Percentiles rank a stretch among this genome's conserved stretches.
phyloP scores from a whole-genome alignment of 331 rosid species.

The Stylosanthes scabra region DNA sequence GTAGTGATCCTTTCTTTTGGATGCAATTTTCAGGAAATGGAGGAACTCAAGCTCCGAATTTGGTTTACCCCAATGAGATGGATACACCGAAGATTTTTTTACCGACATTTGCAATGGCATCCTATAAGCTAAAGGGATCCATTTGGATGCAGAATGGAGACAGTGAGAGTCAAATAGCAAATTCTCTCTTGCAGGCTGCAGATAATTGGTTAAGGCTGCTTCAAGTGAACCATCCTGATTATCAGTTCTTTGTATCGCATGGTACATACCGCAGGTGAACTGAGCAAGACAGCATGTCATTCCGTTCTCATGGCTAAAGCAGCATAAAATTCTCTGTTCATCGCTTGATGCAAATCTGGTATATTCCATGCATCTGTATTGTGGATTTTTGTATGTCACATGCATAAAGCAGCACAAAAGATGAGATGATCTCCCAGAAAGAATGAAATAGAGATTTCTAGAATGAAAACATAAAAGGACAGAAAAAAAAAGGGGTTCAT shows the following conservation, averaged over 20 bases:
- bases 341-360: slow-evolving; percentile 30
- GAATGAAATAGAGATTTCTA: slow-evolving; percentile 30
- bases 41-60: slow-evolving; percentile 50
- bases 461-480: slow-evolving; percentile 9
- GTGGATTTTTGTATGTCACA: slow-evolving; percentile 34
- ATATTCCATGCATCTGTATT: slow-evolving; percentile 19
- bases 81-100: slow-evolving; percentile 58
- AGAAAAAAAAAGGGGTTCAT: not conserved
- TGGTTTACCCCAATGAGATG: slow-evolving; percentile 59
- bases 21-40: slow-evolving; percentile 49
- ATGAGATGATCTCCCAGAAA: slow-evolving; percentile 19
- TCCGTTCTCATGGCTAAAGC: slow-evolving; percentile 34
- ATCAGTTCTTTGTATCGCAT: slow-evolving; percentile 71
- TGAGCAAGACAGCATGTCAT: slow-evolving; percentile 9
- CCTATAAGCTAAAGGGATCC: slow-evolving; percentile 72
- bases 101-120: slow-evolving; percentile 69
- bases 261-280: slow-evolving; percentile 60
- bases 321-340: slow-evolving; percentile 45
- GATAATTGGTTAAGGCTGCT: slow-evolving; percentile 67
- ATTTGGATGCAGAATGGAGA: slow-evolving; percentile 59
- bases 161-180: slow-evolving; percentile 52
- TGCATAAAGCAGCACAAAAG: slow-evolving; percentile 34
- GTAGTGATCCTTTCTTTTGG: not conserved
- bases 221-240: slow-evolving; percentile 77
- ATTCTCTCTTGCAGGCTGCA: slow-evolving; percentile 67